Conservation (phyloP, 1,284 basidiomycete genomes). For the Leccinum discolor region DNA sequence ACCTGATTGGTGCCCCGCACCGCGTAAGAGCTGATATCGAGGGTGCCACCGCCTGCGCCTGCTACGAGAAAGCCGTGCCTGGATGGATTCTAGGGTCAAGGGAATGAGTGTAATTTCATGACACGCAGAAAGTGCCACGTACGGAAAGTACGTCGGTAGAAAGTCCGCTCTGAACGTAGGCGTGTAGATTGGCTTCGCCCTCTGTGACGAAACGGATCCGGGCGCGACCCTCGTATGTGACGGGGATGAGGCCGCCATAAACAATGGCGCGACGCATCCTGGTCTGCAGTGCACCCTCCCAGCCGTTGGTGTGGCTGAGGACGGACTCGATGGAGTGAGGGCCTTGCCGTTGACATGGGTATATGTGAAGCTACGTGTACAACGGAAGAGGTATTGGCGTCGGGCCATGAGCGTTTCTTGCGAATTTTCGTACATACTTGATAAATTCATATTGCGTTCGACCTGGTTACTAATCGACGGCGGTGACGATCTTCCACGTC, state of each 20-base stretch:
- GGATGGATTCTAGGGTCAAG: constrained; percentile 54
- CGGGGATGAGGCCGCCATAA: constrained; percentile 63
- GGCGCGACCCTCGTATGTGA: constrained; percentile 68
- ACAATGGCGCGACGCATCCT: constrained; percentile 17
- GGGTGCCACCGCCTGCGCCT: constrained; percentile 78
- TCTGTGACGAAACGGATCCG: constrained; percentile 79
- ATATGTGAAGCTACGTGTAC: constrained; percentile 70
- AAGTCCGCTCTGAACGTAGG: constrained; percentile 72
- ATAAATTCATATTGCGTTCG: too few relatives aligned
- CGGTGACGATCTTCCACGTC: too few relatives aligned
- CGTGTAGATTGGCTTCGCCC: constrained; percentile 79
- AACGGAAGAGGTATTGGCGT: constrained; percentile 62
- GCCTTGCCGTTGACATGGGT: constrained; percentile 69
- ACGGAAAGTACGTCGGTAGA: constrained; percentile 75
- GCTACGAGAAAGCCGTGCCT: constrained; percentile 76
- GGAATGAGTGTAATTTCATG: constrained; percentile 2
- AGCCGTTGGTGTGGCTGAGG: constrained; percentile 77
- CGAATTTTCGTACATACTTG: too few relatives aligned
- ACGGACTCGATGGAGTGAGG: constrained; percentile 64
- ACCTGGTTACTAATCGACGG: too few relatives aligned
- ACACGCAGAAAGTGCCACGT: constrained; percentile 19
- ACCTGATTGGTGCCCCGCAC: constrained; percentile 69
- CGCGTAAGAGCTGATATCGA: constrained; percentile 78
- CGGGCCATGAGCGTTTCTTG: too few relatives aligned
- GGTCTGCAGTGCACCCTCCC: constrained; percentile 80